Conservation (phyloP, 441 rosid genomes). For the Adansonia grandidieri region DNA sequence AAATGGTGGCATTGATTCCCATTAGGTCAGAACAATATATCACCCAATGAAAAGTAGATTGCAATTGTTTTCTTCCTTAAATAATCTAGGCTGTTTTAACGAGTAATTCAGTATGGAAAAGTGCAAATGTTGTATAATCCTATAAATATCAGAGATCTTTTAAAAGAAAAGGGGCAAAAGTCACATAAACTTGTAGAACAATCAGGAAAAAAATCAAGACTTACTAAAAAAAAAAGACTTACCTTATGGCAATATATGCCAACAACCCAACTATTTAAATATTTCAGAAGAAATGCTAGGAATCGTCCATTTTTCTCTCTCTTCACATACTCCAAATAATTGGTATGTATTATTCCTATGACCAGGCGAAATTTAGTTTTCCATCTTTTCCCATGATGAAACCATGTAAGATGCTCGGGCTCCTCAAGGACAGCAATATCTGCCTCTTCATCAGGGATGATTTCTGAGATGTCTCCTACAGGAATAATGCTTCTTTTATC, state of each 20-base stretch:
- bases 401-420: slow-evolving; percentile 99
- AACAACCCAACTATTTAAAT: slow-evolving; percentile 76
- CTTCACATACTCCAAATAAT: slow-evolving; percentile 89
- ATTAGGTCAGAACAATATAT: slow-evolving; percentile 4
- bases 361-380: slow-evolving; percentile 76
- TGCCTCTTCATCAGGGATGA: slow-evolving; percentile 79
- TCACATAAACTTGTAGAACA: background rate
- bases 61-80: background rate
- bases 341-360: slow-evolving; percentile 85
- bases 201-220: background rate
- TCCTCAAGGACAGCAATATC: slow-evolving; percentile 96
- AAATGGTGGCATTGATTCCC: background rate
- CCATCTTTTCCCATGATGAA: slow-evolving; percentile 97
- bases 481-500: slow-evolving; percentile 94
- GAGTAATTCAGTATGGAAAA: background rate
- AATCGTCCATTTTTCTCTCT: slow-evolving; percentile 81
- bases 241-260: slow-evolving; percentile 95
- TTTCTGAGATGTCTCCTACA: slow-evolving; percentile 81
- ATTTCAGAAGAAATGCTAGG: slow-evolving; percentile 63
- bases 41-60: slow-evolving; percentile 9
- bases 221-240: slow-evolving; percentile 6
- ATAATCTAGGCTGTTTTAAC: background rate
- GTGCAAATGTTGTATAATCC: background rate
- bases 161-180: background rate
- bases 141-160: background rate